These are phyloP conservation scores for Mucor sp. DNA, from an alignment of 371 early-diverging fungal species.

Conservation along the genomic window DNA sequence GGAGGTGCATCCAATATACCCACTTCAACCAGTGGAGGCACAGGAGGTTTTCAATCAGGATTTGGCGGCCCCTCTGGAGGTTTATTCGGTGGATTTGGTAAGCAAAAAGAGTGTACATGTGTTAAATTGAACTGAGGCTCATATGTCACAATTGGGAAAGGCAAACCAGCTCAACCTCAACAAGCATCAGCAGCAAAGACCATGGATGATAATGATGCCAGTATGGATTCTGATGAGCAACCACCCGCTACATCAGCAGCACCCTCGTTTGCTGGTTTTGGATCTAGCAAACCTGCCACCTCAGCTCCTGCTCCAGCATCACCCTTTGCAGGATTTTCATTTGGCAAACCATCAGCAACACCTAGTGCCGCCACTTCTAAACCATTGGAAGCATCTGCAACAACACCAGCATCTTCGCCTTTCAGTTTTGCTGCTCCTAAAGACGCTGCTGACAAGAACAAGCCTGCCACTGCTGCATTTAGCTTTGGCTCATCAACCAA, in stretches of 20 bases:
- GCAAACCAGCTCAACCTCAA: not conserved
- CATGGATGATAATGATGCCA: not conserved
- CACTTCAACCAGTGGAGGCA: not conserved
- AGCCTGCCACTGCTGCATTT: not conserved
- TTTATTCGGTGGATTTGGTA: not conserved
- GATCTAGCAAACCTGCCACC: conserved; percentile 2
- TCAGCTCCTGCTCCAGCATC: not conserved
- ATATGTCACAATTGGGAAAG: not conserved
- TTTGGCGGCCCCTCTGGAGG: not conserved
- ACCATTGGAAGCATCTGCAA: not conserved
- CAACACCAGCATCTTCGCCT: not conserved
- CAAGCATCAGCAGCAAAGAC: not conserved
- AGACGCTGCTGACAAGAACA: not conserved
- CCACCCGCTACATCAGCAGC: not conserved
- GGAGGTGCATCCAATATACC: not conserved
- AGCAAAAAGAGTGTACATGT: not conserved
- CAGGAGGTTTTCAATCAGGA: not conserved
- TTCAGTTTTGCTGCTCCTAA: not conserved
- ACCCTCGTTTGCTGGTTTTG: not conserved
- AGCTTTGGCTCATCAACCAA: not conserved
- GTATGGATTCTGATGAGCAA: conserved; percentile 12
- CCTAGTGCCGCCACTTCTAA: not conserved
- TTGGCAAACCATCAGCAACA: conserved; percentile 4
- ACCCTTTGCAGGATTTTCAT: conserved; percentile 11
- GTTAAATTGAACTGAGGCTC: not conserved